Conservation (phyloP, 768 basidiomycete species). For the Gloeophyllum trabeum region DNA sequence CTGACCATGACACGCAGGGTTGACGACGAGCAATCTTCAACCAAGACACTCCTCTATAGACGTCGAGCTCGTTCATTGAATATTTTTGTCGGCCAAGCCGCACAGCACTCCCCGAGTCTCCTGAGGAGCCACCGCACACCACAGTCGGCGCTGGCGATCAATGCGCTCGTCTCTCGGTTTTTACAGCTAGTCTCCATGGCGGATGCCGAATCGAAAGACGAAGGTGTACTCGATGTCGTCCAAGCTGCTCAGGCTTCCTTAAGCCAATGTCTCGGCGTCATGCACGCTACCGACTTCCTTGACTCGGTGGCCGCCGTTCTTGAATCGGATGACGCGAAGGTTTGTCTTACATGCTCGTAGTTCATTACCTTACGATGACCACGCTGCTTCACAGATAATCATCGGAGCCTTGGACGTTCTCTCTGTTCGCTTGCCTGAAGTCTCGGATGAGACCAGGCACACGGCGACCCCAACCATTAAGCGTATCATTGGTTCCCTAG, state of each 20-base stretch:
- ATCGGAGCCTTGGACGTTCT: slow-evolving; percentile 62
- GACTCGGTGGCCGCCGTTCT: slow-evolving; percentile 43
- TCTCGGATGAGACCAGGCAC: neutral
- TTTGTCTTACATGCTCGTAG: slow-evolving; percentile 18
- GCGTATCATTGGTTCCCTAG: slow-evolving; percentile 20
- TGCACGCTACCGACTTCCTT: slow-evolving; percentile 66
- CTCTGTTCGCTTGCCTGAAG: slow-evolving; percentile 31
- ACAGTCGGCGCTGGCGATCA: slow-evolving; percentile 27
- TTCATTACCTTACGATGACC: too few relatives aligned
- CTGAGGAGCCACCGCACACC: slow-evolving; percentile 8
- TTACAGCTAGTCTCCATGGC: slow-evolving; percentile 33
- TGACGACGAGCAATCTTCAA: slow-evolving; percentile 45
- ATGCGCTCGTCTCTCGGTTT: slow-evolving; percentile 24
- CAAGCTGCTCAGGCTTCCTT: slow-evolving; percentile 8
- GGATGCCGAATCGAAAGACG: slow-evolving; percentile 17
- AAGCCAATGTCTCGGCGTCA: slow-evolving; percentile 32
- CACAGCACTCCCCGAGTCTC: slow-evolving; percentile 23
- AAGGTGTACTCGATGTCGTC: slow-evolving; percentile 4
- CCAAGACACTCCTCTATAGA: slow-evolving; percentile 31
- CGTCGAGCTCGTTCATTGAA: slow-evolving; percentile 62
- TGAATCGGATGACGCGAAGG: slow-evolving; percentile 37
- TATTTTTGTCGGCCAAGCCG: slow-evolving; percentile 44
- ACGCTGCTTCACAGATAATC: slow-evolving; percentile 34
- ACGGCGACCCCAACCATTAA: neutral
- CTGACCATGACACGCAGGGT: slow-evolving; percentile 18